phyloP scores from a whole-genome alignment of 768 basidiomycete species.

The Pleurotus sapidus region DNA sequence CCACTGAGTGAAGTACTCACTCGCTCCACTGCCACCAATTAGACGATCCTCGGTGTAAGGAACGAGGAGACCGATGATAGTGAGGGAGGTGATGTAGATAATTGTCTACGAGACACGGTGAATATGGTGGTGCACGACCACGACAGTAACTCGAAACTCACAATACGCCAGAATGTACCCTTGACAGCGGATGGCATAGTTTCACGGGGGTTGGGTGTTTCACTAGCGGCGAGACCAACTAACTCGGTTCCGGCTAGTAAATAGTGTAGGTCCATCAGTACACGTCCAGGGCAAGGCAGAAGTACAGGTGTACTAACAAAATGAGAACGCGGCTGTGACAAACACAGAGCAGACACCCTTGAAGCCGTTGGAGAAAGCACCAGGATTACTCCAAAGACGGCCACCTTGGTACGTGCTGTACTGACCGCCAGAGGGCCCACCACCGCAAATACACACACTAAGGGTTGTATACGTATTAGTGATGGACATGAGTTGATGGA shows the following conservation, averaged over 20 bases:
- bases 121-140: not conserved
- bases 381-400: slow-evolving; percentile 31
- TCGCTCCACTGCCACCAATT: slow-evolving; percentile 32
- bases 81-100: slow-evolving; percentile 41
- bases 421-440: slow-evolving; percentile 32
- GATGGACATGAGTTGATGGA: not conserved
- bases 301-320: slow-evolving; percentile 21
- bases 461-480: not conserved
- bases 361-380: slow-evolving; percentile 43
- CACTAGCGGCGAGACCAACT: slow-evolving; percentile 42
- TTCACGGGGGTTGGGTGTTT: slow-evolving; percentile 42
- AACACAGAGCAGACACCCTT: slow-evolving; percentile 44
- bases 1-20: slow-evolving; percentile 10
- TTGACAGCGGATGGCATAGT: slow-evolving; percentile 43
- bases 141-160: slow-evolving; percentile 16
- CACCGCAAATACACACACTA: slow-evolving; percentile 39
- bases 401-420: slow-evolving; percentile 39
- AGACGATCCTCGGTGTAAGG: slow-evolving; percentile 34
- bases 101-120: slow-evolving; percentile 26
- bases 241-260: slow-evolving; percentile 41
- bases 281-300: not conserved
- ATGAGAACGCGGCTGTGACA: slow-evolving; percentile 32
- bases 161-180: slow-evolving; percentile 47
- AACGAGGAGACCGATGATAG: slow-evolving; percentile 39
- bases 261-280: not conserved